These are phyloP conservation scores for Talaromyces sp. DNA, from an alignment of 2,329 filamentous ascomycete species.

Conservation along the genomic window DNA sequence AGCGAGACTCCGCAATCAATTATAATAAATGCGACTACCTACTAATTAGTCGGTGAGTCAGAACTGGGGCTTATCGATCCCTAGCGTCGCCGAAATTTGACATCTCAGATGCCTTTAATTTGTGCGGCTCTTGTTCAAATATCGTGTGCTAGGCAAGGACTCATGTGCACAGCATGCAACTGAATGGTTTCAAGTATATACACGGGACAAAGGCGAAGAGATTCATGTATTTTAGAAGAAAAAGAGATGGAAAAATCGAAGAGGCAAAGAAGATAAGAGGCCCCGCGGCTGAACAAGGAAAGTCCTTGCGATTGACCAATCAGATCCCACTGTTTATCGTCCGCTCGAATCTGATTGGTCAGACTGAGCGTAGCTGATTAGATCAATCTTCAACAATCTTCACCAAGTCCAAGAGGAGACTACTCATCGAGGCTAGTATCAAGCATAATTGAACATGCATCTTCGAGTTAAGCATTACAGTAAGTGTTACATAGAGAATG, in stretches of 20 bases:
- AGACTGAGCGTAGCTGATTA: not conserved
- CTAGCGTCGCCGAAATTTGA: conserved; percentile 3
- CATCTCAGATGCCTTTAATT: not conserved
- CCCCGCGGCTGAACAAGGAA: conserved; percentile 12
- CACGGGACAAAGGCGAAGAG: not conserved
- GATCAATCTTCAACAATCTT: not conserved
- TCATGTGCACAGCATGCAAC: not conserved
- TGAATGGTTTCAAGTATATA: not conserved
- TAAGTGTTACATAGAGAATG: not conserved
- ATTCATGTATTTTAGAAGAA: not conserved
- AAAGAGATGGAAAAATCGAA: not conserved
- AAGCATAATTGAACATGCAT: not conserved
- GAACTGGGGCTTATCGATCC: conserved; percentile 5
- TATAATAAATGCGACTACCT: not conserved
- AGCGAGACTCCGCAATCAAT: conserved; percentile 2
- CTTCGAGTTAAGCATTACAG: not conserved
- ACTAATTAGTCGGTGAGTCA: conserved; percentile 3
- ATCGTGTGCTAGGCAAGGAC: not conserved
- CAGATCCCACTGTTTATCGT: not conserved
- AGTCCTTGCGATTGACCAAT: conserved; percentile 19
- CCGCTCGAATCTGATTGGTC: not conserved
- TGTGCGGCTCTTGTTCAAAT: not conserved
- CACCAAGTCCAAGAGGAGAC: not conserved
- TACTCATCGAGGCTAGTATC: not conserved
- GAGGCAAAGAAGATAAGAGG: not conserved